phyloP scores from a whole-genome alignment of 2,329 filamentous ascomycete species.

The Aspergillus latus region DNA sequence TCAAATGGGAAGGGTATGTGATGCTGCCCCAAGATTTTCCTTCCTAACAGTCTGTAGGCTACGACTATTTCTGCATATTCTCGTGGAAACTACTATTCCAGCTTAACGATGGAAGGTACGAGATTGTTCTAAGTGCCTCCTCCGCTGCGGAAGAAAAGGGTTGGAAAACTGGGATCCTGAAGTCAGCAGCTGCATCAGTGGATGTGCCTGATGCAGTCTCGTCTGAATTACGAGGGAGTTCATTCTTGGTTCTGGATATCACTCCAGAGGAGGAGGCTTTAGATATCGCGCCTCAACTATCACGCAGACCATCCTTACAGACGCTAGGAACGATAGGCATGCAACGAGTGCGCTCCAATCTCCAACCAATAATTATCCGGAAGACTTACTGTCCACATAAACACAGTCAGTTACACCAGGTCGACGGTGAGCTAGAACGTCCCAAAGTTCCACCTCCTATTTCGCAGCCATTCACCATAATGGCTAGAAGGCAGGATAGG shows the following conservation, averaged over 20 bases:
- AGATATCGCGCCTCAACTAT: constrained; percentile 64
- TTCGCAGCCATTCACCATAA: constrained; percentile 64
- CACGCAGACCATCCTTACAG: constrained; percentile 68
- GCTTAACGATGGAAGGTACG: constrained; percentile 71
- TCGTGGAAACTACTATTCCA: constrained; percentile 94
- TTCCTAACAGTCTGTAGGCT: constrained; percentile 54
- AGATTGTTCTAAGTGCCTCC: constrained; percentile 86
- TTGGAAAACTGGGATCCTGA: constrained; percentile 71
- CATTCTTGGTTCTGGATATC: constrained; percentile 63
- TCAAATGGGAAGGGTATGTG: constrained; percentile 36
- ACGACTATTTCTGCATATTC: constrained; percentile 82
- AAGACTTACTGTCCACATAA: constrained; percentile 73
- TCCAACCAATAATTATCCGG: constrained; percentile 79
- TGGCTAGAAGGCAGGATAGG: constrained; percentile 72
- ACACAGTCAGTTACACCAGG: constrained; percentile 47
- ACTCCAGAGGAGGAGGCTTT: constrained; percentile 73
- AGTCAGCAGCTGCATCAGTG: constrained; percentile 51
- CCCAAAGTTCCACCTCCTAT: constrained; percentile 77
- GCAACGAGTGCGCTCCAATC: constrained; percentile 64
- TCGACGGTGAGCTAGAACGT: constrained; percentile 63
- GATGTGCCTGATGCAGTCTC: constrained; percentile 51
- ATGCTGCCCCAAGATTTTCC: not conserved
- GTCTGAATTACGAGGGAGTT: constrained; percentile 29
- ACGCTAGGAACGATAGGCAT: constrained; percentile 73
- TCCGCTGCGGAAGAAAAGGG: constrained; percentile 74